These are phyloP conservation scores for Microbotryomycetes sp. DNA, from an alignment of 1,284 basidiomycete species.

Conservation along the genomic window DNA sequence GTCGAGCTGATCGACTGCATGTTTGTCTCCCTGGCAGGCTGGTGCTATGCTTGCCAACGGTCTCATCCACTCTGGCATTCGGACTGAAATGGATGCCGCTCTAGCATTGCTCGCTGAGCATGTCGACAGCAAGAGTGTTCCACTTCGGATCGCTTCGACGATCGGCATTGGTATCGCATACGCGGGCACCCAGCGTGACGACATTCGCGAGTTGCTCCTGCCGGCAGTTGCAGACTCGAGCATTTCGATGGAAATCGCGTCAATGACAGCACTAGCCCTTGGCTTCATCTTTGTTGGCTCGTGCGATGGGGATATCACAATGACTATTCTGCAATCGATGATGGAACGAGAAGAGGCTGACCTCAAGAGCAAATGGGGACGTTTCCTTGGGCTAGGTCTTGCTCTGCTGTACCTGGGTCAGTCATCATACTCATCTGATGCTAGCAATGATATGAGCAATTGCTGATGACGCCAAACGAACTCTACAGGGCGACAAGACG, in stretches of 20 bases:
- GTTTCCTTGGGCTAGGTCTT: constrained; percentile 83
- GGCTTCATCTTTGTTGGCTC: constrained; percentile 96
- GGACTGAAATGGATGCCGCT: constrained; percentile 89
- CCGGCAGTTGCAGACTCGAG: constrained; percentile 73
- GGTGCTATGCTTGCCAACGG: constrained; percentile 94
- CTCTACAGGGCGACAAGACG: constrained; percentile 72
- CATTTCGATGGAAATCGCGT: constrained; percentile 80
- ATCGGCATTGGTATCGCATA: constrained; percentile 89
- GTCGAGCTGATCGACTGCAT: neutral
- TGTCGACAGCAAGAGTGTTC: constrained; percentile 76
- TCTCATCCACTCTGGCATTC: constrained; percentile 80
- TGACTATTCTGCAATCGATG: constrained; percentile 81
- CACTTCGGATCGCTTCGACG: constrained; percentile 80
- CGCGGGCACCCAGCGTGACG: constrained; percentile 83
- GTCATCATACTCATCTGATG: constrained; percentile 32
- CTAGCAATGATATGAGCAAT: constrained; percentile 3
- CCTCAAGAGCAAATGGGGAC: constrained; percentile 85
- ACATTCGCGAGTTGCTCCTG: constrained; percentile 69
- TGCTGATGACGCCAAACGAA: neutral
- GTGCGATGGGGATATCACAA: constrained; percentile 86
- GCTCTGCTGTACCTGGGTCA: constrained; percentile 85
- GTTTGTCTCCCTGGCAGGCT: constrained; percentile 49
- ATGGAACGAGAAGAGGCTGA: constrained; percentile 78
- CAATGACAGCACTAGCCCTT: constrained; percentile 77
- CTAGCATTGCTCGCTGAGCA: constrained; percentile 87